These are phyloP conservation scores for Pulveroboletus ravenelii DNA, from an alignment of 768 basidiomycete species.

Conservation along the genomic window DNA sequence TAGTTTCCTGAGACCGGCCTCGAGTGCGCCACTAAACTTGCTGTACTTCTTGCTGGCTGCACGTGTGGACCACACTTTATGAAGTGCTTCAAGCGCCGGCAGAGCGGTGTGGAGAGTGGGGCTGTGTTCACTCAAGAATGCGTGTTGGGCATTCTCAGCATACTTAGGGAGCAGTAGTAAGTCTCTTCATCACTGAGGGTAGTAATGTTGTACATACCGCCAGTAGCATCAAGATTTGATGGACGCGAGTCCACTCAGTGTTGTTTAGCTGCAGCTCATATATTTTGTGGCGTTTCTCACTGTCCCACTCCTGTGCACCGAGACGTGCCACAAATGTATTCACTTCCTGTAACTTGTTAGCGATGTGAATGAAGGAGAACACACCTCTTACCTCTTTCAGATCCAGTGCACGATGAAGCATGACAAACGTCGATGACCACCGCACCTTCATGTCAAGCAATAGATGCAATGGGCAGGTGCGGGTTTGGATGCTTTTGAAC, in stretches of 20 bases:
- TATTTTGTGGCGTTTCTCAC: not conserved
- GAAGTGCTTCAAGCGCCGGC: no score
- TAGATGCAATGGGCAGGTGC: not conserved
- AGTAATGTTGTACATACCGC: not conserved
- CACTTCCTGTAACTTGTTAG: not conserved
- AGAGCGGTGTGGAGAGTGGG: not conserved
- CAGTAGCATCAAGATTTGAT: not conserved
- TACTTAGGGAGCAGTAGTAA: not conserved
- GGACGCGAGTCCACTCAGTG: not conserved
- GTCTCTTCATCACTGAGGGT: not conserved
- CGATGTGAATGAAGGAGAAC: not conserved
- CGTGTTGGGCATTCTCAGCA: not conserved
- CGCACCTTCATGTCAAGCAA: not conserved
- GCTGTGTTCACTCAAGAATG: not conserved
- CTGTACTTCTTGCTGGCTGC: not conserved
- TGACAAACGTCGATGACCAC: not conserved
- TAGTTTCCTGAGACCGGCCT: not conserved
- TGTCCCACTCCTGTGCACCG: not conserved
- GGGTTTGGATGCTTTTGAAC: not conserved
- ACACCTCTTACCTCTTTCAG: not conserved
- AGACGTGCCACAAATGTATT: not conserved
- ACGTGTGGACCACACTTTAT: not conserved
- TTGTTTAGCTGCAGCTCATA: not conserved
- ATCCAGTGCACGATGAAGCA: not conserved
- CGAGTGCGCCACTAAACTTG: not conserved